Base-by-base conservation (phyloP, 2,329 filamentous ascomycete genomes). In the Penicillium hordei region DNA sequence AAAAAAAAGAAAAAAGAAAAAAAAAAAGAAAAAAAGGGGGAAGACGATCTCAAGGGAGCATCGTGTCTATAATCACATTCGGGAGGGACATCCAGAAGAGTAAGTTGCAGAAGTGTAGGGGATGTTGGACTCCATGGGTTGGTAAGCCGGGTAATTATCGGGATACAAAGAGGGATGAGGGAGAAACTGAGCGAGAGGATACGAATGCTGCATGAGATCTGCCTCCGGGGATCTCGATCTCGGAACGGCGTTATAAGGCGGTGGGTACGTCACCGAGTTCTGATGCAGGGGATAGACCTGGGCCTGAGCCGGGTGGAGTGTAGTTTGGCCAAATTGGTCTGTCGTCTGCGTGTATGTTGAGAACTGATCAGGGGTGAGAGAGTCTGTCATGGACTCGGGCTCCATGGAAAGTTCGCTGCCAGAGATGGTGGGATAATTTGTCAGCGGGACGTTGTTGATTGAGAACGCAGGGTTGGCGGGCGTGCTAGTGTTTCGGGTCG, bases 221-320 rank as follows among this genome's bases (percentile, higher is more conserved):
- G 52, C 54, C 52, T 66, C 63, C 21, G 64, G 57, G 21, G 63
- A 60, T 43, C 59, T 59, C 15, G 60, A 57, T 44, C 65, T 63
- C 33, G 70, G 65, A 25, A 66, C 63, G 23, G 69, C 55, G 50
- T 72, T 71, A 58, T 63, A 72, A n/a, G 68, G 69, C 19, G 70
- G 70, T 51, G 71, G 71, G 52, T 74, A 74, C 43, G 71, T 67
- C 48, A 70, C 66, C 15, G 71, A 70, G 51, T 64, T 70, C 53
- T 68, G 69, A 64, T 71, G 70, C 57, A 67, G 56, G 55, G 66
- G 58, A 57, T 68, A 62, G 56, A 65, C 56, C 59, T 60, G 57
- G 62, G 48, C 59, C 60, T 60, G 53, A 60, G 44, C 48, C 31
- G 60, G 34, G 51, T 54, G 49, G 54, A 63, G 63, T 50, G 64